Percentiles rank a stretch among this genome's conserved stretches.
These are phyloP conservation scores for Neurospora sublineolata DNA, from an alignment of 495 filamentous ascomycete genomes.

Conservation along the genomic window DNA sequence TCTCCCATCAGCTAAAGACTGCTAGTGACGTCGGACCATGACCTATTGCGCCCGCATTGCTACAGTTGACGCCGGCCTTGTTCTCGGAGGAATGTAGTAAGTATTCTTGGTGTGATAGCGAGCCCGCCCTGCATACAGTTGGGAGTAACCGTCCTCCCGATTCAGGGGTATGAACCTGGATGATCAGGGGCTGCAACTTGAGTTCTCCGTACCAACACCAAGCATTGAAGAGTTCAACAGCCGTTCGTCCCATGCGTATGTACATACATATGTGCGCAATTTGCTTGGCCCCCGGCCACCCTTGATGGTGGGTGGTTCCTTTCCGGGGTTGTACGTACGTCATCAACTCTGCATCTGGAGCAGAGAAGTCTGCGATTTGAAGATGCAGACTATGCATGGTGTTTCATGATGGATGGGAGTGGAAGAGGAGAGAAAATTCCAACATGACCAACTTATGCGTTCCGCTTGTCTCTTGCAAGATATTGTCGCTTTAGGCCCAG, in stretches of 20 bases:
- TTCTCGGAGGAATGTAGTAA: background rate
- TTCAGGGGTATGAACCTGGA: background rate
- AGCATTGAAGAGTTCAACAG: background rate
- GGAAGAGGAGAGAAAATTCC: background rate
- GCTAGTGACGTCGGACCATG: background rate
- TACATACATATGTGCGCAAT: background rate
- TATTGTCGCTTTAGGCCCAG: background rate
- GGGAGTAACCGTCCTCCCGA: background rate
- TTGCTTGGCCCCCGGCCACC: background rate
- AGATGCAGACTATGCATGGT: background rate
- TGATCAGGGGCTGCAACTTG: background rate
- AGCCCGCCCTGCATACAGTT: background rate
- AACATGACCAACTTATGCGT: background rate
- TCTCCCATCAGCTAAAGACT: background rate
- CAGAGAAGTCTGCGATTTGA: background rate
- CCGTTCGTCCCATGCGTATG: background rate
- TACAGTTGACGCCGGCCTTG: background rate
- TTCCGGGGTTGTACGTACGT: background rate
- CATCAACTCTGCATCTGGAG: background rate
- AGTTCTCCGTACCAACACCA: background rate
- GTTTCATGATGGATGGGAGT: background rate
- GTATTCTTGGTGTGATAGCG: background rate
- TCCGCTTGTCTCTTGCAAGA: background rate
- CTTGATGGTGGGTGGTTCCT: background rate
- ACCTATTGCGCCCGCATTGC: background rate